Evolutionary conservation across 2,329 filamentous ascomycete species (phyloP), one percentile per base, ranked within the genome.

Genomic region (Aquanectria penicillioides): DNA sequence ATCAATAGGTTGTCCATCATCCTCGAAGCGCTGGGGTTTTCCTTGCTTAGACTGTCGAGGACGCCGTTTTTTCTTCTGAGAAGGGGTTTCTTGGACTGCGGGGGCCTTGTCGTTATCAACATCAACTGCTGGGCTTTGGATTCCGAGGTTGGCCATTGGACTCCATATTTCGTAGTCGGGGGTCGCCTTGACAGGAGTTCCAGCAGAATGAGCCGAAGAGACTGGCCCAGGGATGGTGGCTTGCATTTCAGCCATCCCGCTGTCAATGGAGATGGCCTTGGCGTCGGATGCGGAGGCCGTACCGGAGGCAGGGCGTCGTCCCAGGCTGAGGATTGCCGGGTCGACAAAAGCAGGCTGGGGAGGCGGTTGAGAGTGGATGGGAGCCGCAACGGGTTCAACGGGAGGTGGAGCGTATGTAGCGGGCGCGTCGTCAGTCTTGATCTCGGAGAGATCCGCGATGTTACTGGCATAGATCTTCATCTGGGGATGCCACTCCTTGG

Each of bases 281-380:
- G 38, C 34, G 11, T 61, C 61, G 9, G 65, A 62, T n/a, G 69
- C 66, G 5, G 70, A 69, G 2, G 67, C 66, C 10, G 72, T 66
- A 12, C 56, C 69, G 0, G 71, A 69, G 22, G 65, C 71, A 2
- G 81, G 77, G 4, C 75, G 77, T 41, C 79, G 78, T 18, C 80
- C 80, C 46, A 92, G 85, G 71, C 91, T 93, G 40, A 96, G 73
- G 53, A 96, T 96, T 4, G 92, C 92, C 10, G 92, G 92, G 68
- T 96, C 92, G n/a, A 89, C 83, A 69, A 95, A 93, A 0, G 80
- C 69, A 25, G 78, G 66, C 62, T 78, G 73, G 49, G 67, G 58
- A 38, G 69, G 65, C 31, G 69, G 73, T 48, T 69, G 62, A n/a
- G 70, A 56, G 18, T 73, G 55, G 5, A 64, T 50, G 13, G 74